Evolutionary conservation across 257 asterid species (phyloP).

Genomic region (Capsicum chinense): DNA sequence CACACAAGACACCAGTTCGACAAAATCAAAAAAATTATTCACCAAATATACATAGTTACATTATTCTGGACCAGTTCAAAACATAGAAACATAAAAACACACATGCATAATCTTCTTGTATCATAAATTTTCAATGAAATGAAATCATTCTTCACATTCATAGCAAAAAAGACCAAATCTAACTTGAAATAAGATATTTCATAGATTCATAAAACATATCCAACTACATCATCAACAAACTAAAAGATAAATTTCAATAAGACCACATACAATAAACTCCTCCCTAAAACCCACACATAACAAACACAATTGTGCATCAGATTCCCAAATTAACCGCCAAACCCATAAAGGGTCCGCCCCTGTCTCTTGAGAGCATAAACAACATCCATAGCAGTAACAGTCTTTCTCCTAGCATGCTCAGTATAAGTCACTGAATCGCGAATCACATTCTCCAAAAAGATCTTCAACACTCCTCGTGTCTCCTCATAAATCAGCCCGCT

Average conservation of each 20-base stretch:
- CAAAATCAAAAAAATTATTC: too few species aligned
- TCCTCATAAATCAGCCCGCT: slow-evolving; percentile 44
- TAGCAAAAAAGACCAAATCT: not conserved
- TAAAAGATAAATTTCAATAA: not conserved
- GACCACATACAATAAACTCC: too few species aligned
- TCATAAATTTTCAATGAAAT: not conserved
- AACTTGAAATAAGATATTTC: not conserved
- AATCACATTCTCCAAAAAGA: slow-evolving; percentile 43
- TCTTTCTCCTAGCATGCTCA: slow-evolving; percentile 43
- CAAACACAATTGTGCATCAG: too few species aligned
- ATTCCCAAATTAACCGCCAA: slow-evolving; percentile 32
- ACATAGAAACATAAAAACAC: not conserved
- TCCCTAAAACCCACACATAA: too few species aligned
- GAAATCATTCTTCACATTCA: not conserved
- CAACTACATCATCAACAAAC: not conserved
- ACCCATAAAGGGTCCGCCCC: slow-evolving; percentile 42
- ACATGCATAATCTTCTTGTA: too few species aligned
- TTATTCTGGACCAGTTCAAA: not conserved
- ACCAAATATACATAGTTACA: too few species aligned
- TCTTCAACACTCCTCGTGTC: slow-evolving; percentile 42
- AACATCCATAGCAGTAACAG: slow-evolving; percentile 46
- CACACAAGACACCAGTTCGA: too few species aligned
- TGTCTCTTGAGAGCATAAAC: slow-evolving; percentile 42
- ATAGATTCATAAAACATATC: not conserved
- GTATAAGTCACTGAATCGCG: slow-evolving; percentile 47